Base-by-base conservation (phyloP, 2,329 filamentous ascomycete genomes). In the Fonsecaea monophora region DNA sequence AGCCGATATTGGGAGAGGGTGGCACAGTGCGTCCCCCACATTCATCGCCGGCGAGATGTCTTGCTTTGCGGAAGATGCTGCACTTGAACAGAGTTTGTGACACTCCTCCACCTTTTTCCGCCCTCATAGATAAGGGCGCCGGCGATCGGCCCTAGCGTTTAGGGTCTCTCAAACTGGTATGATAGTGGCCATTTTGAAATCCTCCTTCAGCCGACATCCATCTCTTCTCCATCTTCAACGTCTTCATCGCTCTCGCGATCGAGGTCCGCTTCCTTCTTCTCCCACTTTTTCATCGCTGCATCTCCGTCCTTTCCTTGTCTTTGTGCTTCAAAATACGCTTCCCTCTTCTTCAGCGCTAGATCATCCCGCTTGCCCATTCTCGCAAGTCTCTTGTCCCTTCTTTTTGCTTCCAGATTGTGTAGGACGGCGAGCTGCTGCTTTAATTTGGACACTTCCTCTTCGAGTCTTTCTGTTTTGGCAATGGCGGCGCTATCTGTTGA, bases 241-340 rank as follows among this genome's bases (percentile, higher is more conserved):
- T 32, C 69, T 21, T 60, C 64, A 15, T 69, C 69, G 64, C 69
- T 71, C 15, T 66, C 65, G 4, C 34, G 21, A 10, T 69, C 67
- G 8, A 71, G 55, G 13, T 53, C 21, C 0, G 48, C 58, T 35
- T 64, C 62, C 30, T 68, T 62, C 34, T 64, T 40, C 45, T 71
- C 62, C 62, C 64, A 71, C 38, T 53, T 59, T 55, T 80, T 79
- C 75, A 80, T 78, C 7, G 71, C 71, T 65, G 75, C 73, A 45
- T 76, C 75, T 54, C 82, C 71, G 70, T 80, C 81, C 64, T 73
- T 74, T 32, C 80, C 80, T 64, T 76, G 78, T 68, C 78, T 82
- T 68, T 82, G 80, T 3, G 79, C 80, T 25, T 78, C 76, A 69
- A 82, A 79, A 77, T 80, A 82, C 25, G 78, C 78, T 70, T 82